These are phyloP conservation scores for Fraxinus anomala DNA, from an alignment of 257 asterid species.

Conservation along the genomic window DNA sequence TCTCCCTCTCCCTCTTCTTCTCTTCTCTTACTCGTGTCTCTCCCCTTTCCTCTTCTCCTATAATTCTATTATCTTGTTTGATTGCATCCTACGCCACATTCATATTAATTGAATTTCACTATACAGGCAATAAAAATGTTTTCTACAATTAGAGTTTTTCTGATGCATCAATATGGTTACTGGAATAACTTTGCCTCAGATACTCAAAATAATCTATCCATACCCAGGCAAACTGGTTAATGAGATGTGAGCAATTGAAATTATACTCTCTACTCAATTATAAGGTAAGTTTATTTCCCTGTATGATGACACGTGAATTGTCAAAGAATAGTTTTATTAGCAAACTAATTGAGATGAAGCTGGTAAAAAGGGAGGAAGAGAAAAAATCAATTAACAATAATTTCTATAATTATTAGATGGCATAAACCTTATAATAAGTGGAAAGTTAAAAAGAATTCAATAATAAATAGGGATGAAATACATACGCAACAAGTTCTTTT, in stretches of 20 bases:
- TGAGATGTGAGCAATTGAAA: neutral
- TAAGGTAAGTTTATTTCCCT: neutral
- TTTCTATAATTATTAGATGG: neutral
- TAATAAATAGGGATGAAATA: slow-evolving; percentile 22
- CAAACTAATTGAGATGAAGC: neutral
- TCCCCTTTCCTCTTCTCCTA: too few relatives aligned
- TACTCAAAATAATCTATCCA: neutral
- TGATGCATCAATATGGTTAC: neutral
- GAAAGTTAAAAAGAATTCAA: neutral
- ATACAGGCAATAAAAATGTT: too few relatives aligned
- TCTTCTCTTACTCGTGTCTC: too few relatives aligned
- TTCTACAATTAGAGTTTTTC: neutral
- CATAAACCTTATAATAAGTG: neutral
- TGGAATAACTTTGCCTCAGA: neutral
- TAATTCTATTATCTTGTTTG: too few relatives aligned
- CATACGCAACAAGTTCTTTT: slow-evolving; percentile 70
- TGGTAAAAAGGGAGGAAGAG: neutral
- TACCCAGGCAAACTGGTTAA: too few relatives aligned
- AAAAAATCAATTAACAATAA: too few relatives aligned
- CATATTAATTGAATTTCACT: too few relatives aligned
- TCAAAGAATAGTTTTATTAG: neutral
- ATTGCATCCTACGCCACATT: too few relatives aligned
- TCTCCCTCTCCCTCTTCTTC: too few relatives aligned
- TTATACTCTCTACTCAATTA: neutral
- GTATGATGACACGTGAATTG: neutral